Conservation (phyloP, 73 alveolate genomes). For the Uronychia setigera region DNA sequence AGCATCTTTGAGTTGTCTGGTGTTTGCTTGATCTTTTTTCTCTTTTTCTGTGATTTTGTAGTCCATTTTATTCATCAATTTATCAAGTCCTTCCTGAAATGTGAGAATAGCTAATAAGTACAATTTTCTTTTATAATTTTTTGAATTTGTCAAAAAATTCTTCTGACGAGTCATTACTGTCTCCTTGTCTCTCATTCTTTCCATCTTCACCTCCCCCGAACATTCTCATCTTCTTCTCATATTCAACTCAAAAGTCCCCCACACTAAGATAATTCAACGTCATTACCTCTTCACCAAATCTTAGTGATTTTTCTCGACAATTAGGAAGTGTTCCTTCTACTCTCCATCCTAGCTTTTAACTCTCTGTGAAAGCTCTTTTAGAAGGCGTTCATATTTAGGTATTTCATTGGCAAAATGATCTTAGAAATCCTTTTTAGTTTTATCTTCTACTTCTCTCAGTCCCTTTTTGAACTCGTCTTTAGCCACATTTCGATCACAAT, state of each 20-base stretch:
- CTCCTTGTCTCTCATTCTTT: not conserved
- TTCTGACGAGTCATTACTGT: not conserved
- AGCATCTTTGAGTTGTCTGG: not conserved
- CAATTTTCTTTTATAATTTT: not conserved
- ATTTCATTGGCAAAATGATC: not conserved
- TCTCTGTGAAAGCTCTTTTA: not conserved
- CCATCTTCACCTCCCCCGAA: not conserved
- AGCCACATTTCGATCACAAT: not conserved
- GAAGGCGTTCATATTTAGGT: not conserved
- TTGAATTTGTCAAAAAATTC: not conserved
- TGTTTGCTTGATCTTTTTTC: not conserved
- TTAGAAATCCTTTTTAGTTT: not conserved
- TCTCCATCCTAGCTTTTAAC: not conserved
- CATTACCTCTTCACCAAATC: not conserved
- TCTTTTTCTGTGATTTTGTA: not conserved
- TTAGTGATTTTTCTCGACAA: not conserved
- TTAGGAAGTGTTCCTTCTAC: not conserved
- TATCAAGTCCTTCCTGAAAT: not conserved
- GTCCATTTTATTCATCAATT: not conserved
- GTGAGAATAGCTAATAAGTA: not conserved
- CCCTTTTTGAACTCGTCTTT: not conserved
- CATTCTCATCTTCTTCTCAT: not conserved
- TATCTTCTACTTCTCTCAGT: not conserved
- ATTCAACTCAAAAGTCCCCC: not conserved
- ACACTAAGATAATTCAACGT: not conserved